Conservation (phyloP, 768 basidiomycete genomes). For the Russula dissimulans region DNA sequence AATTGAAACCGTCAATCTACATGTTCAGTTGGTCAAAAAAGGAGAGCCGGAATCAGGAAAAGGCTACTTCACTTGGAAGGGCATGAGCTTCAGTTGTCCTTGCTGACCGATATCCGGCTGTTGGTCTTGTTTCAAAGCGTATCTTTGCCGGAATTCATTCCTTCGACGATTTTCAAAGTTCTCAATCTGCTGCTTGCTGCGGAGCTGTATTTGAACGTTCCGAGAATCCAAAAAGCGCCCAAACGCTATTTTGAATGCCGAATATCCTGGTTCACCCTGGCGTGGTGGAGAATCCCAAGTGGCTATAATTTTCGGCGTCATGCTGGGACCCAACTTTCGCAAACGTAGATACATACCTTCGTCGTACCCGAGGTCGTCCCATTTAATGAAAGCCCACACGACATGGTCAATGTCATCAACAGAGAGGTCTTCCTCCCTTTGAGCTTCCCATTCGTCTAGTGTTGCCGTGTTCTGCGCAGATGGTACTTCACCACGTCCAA, state of each 20-base stretch:
- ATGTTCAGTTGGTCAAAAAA: background rate
- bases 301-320: constrained; percentile 36
- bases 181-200: constrained; percentile 33
- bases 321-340: background rate
- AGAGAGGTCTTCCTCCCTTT: constrained; percentile 34
- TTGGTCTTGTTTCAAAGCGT: constrained; percentile 31
- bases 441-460: constrained; percentile 51
- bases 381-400: constrained; percentile 83
- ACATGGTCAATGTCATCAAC: constrained; percentile 50
- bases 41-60: background rate
- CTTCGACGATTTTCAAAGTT: constrained; percentile 44
- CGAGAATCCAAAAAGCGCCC: constrained; percentile 54
- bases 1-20: constrained; percentile 73
- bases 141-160: constrained; percentile 42
- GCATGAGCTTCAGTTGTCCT: constrained; percentile 61
- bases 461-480: constrained; percentile 44
- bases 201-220: constrained; percentile 46
- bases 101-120: constrained; percentile 64
- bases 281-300: constrained; percentile 89
- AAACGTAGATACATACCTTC: constrained; percentile 50
- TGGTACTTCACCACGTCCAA: constrained; percentile 58
- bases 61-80: constrained; percentile 59
- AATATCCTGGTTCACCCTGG: constrained; percentile 43
- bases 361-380: constrained; percentile 89
- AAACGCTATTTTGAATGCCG: constrained; percentile 62